Evolutionary conservation across 2,329 filamentous ascomycete species (phyloP), one percentile per base, ranked within the genome.

Genomic region (Trichothecium sympodiale): DNA sequence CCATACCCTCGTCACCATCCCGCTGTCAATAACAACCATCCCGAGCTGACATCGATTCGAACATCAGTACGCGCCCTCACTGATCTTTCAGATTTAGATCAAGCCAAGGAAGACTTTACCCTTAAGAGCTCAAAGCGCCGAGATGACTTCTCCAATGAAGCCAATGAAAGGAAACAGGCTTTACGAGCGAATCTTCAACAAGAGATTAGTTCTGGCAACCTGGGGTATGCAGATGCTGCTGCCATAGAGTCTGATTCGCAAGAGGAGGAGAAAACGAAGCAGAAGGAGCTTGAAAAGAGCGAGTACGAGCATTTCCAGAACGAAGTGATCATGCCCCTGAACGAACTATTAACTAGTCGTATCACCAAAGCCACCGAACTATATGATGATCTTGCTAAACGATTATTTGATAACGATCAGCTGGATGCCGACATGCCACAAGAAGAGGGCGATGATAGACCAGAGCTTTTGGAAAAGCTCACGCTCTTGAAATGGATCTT

Each of bases 401-500:
- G 80, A 30, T 67, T 95, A 1, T 83, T 82, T 41, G 77, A 77
- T 35, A 81, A 85, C 42, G 55, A 52, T 14, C 51, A 56, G 17
- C 59, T 80, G 73, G 38, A 80, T 74, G 52, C 87, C 1, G 89
- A 94, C 49, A 77, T 86, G 56, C 82, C 87, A 0, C 88, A 95
- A 55, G 87, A 94, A 56, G 89, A 95, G 60, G 89, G 91, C 14
- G 89, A 96, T 47, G 89, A 95, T 55, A 80, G 88, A 53, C 91
- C 91, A 0, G 91, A 98, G 57, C 69, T 96, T 0, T 66, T 96
- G 3, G 91, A 98, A 57, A 94, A 94, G 59, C 69, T 98, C 10
- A 96, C 89, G 0, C 73, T 95, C 33, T 69, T 96, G 12, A 98
- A 96, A 52, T 96, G 91, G 88, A 77, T 96, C 8, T 96, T 95